A percentile compares a stretch with the other conserved stretches of the same genome.
phyloP scores from a whole-genome alignment of 2,329 filamentous ascomycete species.

The Periglandula ipomoeae region DNA sequence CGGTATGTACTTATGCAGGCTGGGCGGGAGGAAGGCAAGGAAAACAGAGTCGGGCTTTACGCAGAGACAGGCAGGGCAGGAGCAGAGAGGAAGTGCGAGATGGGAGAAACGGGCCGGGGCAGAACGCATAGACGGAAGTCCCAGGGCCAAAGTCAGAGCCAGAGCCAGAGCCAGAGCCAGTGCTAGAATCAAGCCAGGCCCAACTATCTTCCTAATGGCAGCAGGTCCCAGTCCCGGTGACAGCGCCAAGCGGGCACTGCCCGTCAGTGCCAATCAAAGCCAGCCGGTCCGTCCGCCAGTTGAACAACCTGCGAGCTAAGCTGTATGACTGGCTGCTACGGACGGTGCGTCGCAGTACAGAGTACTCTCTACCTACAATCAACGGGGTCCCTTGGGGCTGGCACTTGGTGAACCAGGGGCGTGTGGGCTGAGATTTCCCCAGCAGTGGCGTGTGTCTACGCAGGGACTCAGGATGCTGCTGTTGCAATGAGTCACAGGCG shows the following conservation, averaged over 20 bases:
- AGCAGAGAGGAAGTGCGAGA: no score
- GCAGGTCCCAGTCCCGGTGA: not conserved
- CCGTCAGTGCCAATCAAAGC: not conserved
- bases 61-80: no score
- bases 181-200: no score
- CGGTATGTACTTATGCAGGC: not conserved
- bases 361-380: not conserved
- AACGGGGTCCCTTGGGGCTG: no score
- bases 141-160: no score
- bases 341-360: not conserved
- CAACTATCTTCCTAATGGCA: no score
- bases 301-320: not conserved
- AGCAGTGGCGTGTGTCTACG: not conserved
- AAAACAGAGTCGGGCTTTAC: no score
- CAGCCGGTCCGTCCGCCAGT: constrained; percentile 2
- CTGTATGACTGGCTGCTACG: not conserved
- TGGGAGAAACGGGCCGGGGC: no score
- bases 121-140: no score
- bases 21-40: not conserved
- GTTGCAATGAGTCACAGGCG: constrained; percentile 7
- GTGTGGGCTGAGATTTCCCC: not conserved
- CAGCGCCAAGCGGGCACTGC: no score
- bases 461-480: not conserved
- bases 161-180: not conserved
- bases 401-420: not conserved